Conservation (phyloP, 1,139 yeast genomes). For the Lodderomyces theae region DNA sequence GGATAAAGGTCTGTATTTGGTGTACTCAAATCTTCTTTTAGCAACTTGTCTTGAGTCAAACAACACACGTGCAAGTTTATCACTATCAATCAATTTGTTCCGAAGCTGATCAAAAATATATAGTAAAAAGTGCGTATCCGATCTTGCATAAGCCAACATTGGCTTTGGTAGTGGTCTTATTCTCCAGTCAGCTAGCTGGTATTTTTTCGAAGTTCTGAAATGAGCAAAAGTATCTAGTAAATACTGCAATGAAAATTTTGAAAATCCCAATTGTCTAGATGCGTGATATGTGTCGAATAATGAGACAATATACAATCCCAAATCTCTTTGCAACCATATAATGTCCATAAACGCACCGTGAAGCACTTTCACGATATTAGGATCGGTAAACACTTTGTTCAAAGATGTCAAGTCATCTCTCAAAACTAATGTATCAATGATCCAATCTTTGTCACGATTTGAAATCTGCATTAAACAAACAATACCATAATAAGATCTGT, state of each 20-base stretch:
- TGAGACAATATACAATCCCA: constrained; percentile 87
- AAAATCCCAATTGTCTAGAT: constrained; percentile 70
- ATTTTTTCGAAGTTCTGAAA: constrained; percentile 88
- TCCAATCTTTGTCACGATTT: constrained; percentile 74
- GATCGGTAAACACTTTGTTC: constrained; percentile 78
- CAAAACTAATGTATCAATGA: constrained; percentile 74
- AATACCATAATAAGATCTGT: constrained; percentile 83
- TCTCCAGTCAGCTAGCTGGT: constrained; percentile 97
- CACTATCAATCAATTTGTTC: constrained; percentile 52
- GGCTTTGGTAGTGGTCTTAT: constrained; percentile 76
- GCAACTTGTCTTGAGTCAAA: constrained; percentile 81
- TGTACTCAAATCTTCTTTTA: constrained; percentile 73
- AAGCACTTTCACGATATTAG: constrained; percentile 76
- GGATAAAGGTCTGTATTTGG: constrained; percentile 53
- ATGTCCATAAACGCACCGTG: constrained; percentile 98
- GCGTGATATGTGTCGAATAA: constrained; percentile 94
- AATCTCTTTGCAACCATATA: constrained; percentile 93
- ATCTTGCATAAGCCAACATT: constrained; percentile 85
- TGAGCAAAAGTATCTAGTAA: constrained; percentile 76
- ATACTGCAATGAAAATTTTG: constrained; percentile 81
- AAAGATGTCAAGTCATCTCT: constrained; percentile 68
- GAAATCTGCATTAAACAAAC: constrained; percentile 94
- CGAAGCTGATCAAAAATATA: constrained; percentile 76
- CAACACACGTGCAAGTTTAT: constrained; percentile 49
- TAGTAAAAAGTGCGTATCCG: constrained; percentile 90